Evolutionary conservation across 208 protist species (phyloP).

Genomic region (Trypanosoma caninum): DNA sequence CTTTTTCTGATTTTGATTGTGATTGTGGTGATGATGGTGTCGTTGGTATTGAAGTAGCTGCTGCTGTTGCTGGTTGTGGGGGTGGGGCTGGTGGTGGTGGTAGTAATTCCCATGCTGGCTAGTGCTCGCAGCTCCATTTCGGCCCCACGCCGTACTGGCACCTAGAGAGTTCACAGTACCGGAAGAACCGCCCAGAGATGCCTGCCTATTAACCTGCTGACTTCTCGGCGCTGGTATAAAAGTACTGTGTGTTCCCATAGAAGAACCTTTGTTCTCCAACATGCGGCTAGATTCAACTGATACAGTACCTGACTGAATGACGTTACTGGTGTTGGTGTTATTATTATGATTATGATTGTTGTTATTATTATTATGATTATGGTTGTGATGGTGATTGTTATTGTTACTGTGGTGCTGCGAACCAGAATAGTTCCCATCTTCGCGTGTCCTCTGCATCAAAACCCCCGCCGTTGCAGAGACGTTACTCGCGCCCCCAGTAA

Average conservation of each 20-base stretch:
- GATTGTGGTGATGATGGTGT: not conserved
- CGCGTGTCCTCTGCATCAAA: not conserved
- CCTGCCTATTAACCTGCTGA: constrained; percentile 15
- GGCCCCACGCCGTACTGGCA: constrained; percentile 1
- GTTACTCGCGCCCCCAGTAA: not conserved
- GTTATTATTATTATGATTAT: constrained; percentile 5
- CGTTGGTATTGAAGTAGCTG: constrained; percentile 3
- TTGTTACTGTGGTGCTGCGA: constrained; percentile 1
- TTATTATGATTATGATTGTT: constrained; percentile 5
- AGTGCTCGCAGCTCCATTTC: not conserved
- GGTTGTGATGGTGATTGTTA: not conserved
- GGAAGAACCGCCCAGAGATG: not conserved
- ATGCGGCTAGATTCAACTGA: constrained; percentile 1
- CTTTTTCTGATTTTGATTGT: not conserved
- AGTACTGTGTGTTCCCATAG: constrained; percentile 13
- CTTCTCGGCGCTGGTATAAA: constrained; percentile 27
- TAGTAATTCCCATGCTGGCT: constrained; percentile 11
- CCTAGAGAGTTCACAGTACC: not conserved
- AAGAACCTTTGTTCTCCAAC: constrained; percentile 3
- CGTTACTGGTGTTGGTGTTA: constrained; percentile 6
- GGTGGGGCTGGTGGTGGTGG: not conserved
- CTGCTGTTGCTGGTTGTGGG: not conserved
- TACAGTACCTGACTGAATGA: not conserved
- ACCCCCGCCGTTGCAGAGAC: not conserved
- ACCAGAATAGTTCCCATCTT: not conserved